Percentiles rank a stretch among this genome's conserved stretches.
Evolutionary conservation across 768 basidiomycete genomes (phyloP).

Genomic region (Phallus indusiatus): DNA sequence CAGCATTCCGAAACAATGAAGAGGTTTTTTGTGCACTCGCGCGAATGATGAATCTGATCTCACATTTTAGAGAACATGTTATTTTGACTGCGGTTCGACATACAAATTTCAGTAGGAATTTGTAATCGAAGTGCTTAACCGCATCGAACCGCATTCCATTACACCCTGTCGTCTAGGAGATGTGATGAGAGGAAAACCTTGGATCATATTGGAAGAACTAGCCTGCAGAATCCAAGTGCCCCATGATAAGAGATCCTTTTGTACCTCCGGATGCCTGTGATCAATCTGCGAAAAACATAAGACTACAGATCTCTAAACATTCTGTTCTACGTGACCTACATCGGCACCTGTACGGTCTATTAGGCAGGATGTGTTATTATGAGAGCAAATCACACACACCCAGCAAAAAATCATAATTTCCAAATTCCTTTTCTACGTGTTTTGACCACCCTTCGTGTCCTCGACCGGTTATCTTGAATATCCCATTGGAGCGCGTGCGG

Average conservation of each 20-base stretch:
- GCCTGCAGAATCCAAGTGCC: constrained; percentile 66
- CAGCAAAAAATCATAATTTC: constrained; percentile 80
- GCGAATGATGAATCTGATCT: constrained; percentile 21
- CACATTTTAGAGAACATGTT: background rate
- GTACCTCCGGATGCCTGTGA: constrained; percentile 73
- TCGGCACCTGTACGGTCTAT: background rate
- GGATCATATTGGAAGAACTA: background rate
- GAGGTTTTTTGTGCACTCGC: constrained; percentile 34
- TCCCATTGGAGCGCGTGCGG: constrained; percentile 44
- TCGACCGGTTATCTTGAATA: constrained; percentile 63
- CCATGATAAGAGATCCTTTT: constrained; percentile 67
- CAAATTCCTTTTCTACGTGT: constrained; percentile 73
- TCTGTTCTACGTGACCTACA: background rate
- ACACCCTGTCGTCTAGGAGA: constrained; percentile 50
- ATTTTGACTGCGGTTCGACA: background rate
- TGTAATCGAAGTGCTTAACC: constrained; percentile 78
- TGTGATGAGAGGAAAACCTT: background rate
- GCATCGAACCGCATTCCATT: constrained; percentile 82
- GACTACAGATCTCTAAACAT: background rate
- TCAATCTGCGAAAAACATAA: constrained; percentile 48
- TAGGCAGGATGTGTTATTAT: background rate
- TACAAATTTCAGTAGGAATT: constrained; percentile 64
- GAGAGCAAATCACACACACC: constrained; percentile 24
- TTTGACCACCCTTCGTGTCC: constrained; percentile 74
- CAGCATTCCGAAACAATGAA: constrained; percentile 79